Evolutionary conservation across 768 basidiomycete genomes (phyloP).

Genomic region (Fistulinella prunicolor): DNA sequence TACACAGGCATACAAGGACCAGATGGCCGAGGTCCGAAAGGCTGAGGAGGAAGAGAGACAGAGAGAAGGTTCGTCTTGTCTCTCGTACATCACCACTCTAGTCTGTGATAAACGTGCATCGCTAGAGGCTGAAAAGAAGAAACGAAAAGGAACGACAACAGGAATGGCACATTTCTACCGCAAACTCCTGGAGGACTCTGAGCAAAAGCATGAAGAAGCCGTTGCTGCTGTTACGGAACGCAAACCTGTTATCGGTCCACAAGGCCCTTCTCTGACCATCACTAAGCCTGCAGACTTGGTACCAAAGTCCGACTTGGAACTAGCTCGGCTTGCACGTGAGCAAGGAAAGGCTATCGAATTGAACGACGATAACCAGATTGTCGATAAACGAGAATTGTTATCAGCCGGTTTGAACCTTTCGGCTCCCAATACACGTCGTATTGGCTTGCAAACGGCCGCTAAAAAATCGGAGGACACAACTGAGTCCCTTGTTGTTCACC

Average conservation of each 20-base stretch:
- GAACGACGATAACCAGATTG: constrained; percentile 96
- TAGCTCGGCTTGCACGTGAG: constrained; percentile 64
- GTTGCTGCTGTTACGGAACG: constrained; percentile 65
- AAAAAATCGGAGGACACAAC: constrained; percentile 25
- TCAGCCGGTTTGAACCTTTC: constrained; percentile 91
- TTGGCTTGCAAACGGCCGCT: constrained; percentile 44
- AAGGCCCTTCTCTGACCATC: constrained; percentile 66
- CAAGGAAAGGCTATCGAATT: constrained; percentile 87
- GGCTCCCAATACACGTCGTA: constrained; percentile 71
- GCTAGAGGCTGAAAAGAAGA: constrained; percentile 56
- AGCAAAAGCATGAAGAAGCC: constrained; percentile 81
- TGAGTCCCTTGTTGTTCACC: constrained; percentile 49
- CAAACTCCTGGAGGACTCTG: constrained; percentile 72
- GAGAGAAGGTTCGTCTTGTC: constrained; percentile 67
- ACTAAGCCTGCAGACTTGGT: constrained; percentile 64
- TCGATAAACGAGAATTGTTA: constrained; percentile 91
- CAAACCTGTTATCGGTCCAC: constrained; percentile 58
- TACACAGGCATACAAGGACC: constrained; percentile 94
- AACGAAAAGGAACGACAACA: constrained; percentile 54
- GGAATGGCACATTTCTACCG: constrained; percentile 89
- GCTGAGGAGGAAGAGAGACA: constrained; percentile 92
- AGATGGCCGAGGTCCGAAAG: constrained; percentile 86
- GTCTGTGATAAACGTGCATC: not conserved
- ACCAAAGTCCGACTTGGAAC: constrained; percentile 67
- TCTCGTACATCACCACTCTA: not conserved